phyloP scores from a whole-genome alignment of 345 rosid genomes.

The Brassica incana region DNA sequence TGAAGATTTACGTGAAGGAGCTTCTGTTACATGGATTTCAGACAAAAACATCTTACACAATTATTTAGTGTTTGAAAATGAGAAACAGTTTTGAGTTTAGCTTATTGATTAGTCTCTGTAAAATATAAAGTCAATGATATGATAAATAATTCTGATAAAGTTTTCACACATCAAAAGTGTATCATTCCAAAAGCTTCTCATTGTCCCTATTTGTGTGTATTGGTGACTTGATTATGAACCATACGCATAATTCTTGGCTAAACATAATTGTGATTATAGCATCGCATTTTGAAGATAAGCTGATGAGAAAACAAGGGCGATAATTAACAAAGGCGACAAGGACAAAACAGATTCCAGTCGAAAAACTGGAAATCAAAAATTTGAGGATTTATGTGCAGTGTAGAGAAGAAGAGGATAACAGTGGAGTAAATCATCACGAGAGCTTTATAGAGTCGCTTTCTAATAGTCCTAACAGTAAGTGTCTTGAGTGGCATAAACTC shows the following conservation, averaged over 20 bases:
- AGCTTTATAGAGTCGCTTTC: conserved; percentile 60
- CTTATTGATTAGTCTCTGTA: background rate
- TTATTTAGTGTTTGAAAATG: background rate
- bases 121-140: conserved; percentile 5
- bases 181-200: conserved; percentile 5
- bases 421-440: conserved; percentile 49
- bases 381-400: conserved; percentile 46
- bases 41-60: background rate
- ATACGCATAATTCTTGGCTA: background rate
- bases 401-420: conserved; percentile 39
- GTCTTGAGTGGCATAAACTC: conserved; percentile 45
- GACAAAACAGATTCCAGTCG: conserved; percentile 41
- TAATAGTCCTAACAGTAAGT: conserved; percentile 52
- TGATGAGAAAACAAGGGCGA: conserved; percentile 25
- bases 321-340: conserved; percentile 53
- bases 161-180: conserved; percentile 18
- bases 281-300: too few relatives aligned
- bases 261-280: too few relatives aligned
- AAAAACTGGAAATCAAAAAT: conserved; percentile 19
- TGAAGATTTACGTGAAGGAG: too few relatives aligned
- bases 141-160: background rate
- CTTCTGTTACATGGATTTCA: too few relatives aligned
- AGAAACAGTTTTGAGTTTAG: background rate
- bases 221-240: background rate
- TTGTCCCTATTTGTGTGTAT: conserved; percentile 1